Evolutionary conservation across 2,329 filamentous ascomycete species (phyloP).

Genomic region (Trichoderma sp.): DNA sequence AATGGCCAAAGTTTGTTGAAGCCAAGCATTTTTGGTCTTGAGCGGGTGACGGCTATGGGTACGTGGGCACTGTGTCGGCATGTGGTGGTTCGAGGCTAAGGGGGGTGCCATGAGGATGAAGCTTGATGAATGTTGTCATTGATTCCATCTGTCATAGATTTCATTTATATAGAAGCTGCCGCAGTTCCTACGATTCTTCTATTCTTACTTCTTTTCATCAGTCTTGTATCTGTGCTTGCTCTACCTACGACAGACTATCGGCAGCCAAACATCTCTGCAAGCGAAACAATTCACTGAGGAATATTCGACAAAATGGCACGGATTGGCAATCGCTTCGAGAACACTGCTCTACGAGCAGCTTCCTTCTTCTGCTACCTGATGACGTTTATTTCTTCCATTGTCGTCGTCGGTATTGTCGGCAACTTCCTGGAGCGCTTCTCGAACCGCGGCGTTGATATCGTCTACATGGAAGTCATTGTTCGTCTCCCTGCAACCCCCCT

Average conservation of each 20-base stretch:
- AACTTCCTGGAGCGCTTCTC: conserved; percentile 13
- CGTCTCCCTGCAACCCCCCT: background rate
- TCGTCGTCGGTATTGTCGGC: conserved; percentile 12
- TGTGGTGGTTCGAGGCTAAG: background rate
- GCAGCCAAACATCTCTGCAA: too few relatives aligned
- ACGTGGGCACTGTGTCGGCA: conserved; percentile 15
- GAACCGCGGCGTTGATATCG: conserved; percentile 30
- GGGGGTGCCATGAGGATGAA: background rate
- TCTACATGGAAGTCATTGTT: conserved; percentile 35
- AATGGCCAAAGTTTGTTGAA: conserved; percentile 25
- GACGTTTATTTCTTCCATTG: conserved; percentile 16
- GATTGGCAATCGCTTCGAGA: background rate
- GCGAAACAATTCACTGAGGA: background rate
- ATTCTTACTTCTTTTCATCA: background rate
- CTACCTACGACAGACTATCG: too few relatives aligned
- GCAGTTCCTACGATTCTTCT: background rate
- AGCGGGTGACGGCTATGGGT: background rate
- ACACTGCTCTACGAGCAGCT: background rate
- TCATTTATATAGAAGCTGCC: conserved; percentile 17
- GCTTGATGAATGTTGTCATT: background rate
- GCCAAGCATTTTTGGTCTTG: conserved; percentile 4
- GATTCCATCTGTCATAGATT: background rate
- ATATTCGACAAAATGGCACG: background rate
- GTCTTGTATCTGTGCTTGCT: too few relatives aligned
- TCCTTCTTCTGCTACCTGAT: conserved; percentile 17